phyloP scores from a whole-genome alignment of 2,329 filamentous ascomycete species.

The Alternaria burnsii region DNA sequence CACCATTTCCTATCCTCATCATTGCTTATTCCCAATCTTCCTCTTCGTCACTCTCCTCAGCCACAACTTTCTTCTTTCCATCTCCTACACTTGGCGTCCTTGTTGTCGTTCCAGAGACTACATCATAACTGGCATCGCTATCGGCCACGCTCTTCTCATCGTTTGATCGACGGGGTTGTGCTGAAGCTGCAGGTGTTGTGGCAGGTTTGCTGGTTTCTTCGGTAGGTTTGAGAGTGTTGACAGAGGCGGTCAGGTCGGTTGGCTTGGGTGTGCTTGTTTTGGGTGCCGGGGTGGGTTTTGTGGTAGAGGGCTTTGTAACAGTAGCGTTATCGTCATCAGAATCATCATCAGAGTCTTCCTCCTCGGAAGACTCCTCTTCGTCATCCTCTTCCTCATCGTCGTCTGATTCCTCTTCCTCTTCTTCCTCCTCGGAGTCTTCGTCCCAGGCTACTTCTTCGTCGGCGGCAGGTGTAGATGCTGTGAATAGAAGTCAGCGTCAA shows the following conservation, averaged over 20 bases:
- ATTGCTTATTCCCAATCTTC: slow-evolving; percentile 75
- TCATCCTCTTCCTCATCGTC: slow-evolving; percentile 44
- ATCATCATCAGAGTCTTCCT: slow-evolving; percentile 21
- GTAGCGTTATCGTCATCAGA: slow-evolving; percentile 17
- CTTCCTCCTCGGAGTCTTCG: slow-evolving; percentile 73
- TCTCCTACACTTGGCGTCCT: slow-evolving; percentile 65
- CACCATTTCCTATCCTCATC: background rate
- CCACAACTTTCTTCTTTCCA: slow-evolving; percentile 59
- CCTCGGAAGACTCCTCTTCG: slow-evolving; percentile 26
- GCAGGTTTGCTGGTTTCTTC: slow-evolving; percentile 53
- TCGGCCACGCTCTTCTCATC: slow-evolving; percentile 81
- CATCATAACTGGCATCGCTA: slow-evolving; percentile 94
- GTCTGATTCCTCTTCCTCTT: slow-evolving; percentile 15
- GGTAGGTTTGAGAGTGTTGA: slow-evolving; percentile 51
- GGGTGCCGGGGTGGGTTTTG: background rate
- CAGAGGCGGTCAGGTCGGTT: slow-evolving; percentile 40
- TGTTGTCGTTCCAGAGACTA: slow-evolving; percentile 79
- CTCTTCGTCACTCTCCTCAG: slow-evolving; percentile 69
- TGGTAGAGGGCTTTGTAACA: slow-evolving; percentile 1
- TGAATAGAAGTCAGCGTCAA: too few relatives aligned
- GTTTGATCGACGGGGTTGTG: slow-evolving; percentile 72
- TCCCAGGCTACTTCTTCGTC: slow-evolving; percentile 76
- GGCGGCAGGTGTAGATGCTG: slow-evolving; percentile 71
- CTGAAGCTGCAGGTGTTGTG: slow-evolving; percentile 54
- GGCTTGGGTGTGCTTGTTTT: background rate